Percentiles rank a stretch among this genome's conserved stretches.
phyloP scores from a whole-genome alignment of 1,139 yeast genomes.

The Pichiaceae sp. region DNA sequence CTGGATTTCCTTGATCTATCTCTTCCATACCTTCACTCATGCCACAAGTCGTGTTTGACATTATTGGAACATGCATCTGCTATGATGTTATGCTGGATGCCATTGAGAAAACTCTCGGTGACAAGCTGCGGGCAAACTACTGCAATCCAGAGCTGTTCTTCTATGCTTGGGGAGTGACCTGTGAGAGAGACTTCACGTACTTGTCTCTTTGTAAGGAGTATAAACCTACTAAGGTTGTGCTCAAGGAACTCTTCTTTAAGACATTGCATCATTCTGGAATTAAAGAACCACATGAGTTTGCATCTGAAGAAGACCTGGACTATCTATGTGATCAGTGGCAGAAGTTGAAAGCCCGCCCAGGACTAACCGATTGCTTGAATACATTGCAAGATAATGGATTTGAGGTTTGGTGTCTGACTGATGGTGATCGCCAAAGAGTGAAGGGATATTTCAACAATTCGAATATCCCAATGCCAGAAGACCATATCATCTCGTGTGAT shows the following conservation, averaged over 20 bases:
- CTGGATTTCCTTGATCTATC: too few relatives aligned
- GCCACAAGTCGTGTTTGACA: conserved; percentile 20
- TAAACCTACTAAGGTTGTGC: conserved; percentile 13
- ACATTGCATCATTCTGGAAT: conserved; percentile 15
- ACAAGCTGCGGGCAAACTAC: conserved; percentile 8
- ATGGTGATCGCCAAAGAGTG: conserved; percentile 15
- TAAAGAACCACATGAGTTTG: conserved; percentile 12
- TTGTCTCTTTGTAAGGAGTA: conserved; percentile 15
- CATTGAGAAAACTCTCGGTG: conserved; percentile 14
- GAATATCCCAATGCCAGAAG: conserved; percentile 15
- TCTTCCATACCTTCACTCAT: too few relatives aligned
- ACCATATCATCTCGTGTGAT: conserved; percentile 19
- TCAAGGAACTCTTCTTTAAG: conserved; percentile 16
- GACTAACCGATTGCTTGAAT: conserved; percentile 14
- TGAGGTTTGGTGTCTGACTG: conserved; percentile 19
- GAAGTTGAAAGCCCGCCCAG: conserved; percentile 15
- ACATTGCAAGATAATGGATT: conserved; percentile 16
- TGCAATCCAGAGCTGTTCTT: conserved; percentile 13
- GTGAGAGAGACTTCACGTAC: conserved; percentile 19
- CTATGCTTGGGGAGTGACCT: conserved; percentile 17
- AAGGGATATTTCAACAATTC: conserved; percentile 15
- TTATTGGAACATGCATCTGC: conserved; percentile 18
- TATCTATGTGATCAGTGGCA: conserved; percentile 12
- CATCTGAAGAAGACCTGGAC: conserved; percentile 16
- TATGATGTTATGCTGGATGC: conserved; percentile 16